Evolutionary conservation across 176 grass and related monocot genomes (phyloP).

Genomic region (bread wheat (Triticum aestivum)): IWGSC_CS_RefSeq_v2.1 NC_057796.1:113703905-113704404

Average conservation of each 20-base stretch:
- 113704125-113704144: background rate
- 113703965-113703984: constrained; percentile 60
- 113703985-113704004: constrained; percentile 72
- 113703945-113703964: constrained; percentile 77
- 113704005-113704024: constrained; percentile 87
- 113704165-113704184: background rate
- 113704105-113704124: constrained; percentile 30
- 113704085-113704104: constrained; percentile 76
- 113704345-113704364: constrained; percentile 48
- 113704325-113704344: constrained; percentile 59
- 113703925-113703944: background rate
- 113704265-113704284: constrained; percentile 69
- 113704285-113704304: constrained; percentile 49
- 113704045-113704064: constrained; percentile 44
- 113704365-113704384: constrained; percentile 34
- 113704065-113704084: constrained; percentile 63
- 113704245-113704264: constrained; percentile 84
- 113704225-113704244: constrained; percentile 63
- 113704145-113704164: constrained; percentile 6
- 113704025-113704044: constrained; percentile 68
- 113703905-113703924: background rate
- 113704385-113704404: constrained; percentile 43
- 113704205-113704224: constrained; percentile 77
- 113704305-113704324: constrained; percentile 80
- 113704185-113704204: constrained; percentile 56